These are phyloP conservation scores for Claviceps spartinae DNA, from an alignment of 2,329 filamentous ascomycete species.

Conservation along the genomic window DNA sequence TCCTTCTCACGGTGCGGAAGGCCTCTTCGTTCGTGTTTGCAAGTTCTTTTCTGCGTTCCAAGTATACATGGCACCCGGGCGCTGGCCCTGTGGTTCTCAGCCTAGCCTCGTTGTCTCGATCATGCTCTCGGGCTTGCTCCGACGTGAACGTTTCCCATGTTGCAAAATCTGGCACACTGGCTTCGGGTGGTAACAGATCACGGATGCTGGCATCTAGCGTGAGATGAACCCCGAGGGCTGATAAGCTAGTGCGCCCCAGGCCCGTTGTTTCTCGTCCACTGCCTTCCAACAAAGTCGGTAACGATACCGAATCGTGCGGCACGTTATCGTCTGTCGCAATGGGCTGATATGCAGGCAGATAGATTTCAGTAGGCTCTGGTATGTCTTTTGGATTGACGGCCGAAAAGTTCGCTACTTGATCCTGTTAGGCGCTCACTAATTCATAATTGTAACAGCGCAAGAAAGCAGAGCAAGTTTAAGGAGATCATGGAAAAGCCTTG, in stretches of 20 bases:
- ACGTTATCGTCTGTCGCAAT: slow-evolving; percentile 19
- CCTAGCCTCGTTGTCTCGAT: slow-evolving; percentile 32
- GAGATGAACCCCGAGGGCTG: slow-evolving; percentile 44
- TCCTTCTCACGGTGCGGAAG: slow-evolving; percentile 46
- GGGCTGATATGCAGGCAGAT: slow-evolving; percentile 33
- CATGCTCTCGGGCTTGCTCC: slow-evolving; percentile 35
- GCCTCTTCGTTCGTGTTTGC: slow-evolving; percentile 42
- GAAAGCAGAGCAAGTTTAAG: not conserved
- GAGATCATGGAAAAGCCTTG: not conserved
- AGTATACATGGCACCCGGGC: slow-evolving; percentile 43
- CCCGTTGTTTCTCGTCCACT: slow-evolving; percentile 34
- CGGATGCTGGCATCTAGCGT: slow-evolving; percentile 32
- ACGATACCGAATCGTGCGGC: slow-evolving; percentile 28
- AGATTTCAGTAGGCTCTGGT: slow-evolving; percentile 42
- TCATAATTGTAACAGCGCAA: not conserved
- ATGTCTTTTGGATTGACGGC: slow-evolving; percentile 35
- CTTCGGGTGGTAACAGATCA: slow-evolving; percentile 40
- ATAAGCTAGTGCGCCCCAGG: slow-evolving; percentile 33
- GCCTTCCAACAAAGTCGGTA: slow-evolving; percentile 30
- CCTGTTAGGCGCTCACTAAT: slow-evolving; percentile 5
- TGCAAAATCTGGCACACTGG: slow-evolving; percentile 38
- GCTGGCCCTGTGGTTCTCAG: slow-evolving; percentile 40
- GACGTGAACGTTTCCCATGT: slow-evolving; percentile 35
- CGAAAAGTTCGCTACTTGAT: slow-evolving; percentile 15
- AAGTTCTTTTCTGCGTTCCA: slow-evolving; percentile 45